Base-by-base conservation (phyloP, 805 yeast genomes). In the Hanseniaspora nectarophila region DNA sequence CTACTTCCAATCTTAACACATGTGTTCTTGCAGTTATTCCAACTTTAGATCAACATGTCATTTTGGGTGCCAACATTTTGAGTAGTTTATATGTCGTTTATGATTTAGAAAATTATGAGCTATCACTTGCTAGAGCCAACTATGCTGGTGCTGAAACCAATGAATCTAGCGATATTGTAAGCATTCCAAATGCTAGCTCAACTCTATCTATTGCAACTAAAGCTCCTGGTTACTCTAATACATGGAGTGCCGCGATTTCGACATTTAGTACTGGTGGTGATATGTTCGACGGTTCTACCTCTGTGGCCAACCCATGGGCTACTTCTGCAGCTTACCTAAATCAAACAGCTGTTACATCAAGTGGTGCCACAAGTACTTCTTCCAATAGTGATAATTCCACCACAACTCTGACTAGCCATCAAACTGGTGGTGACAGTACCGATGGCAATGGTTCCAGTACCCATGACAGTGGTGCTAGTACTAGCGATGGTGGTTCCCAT, bases 41-140 rank as follows among this genome's bases (percentile, higher is more conserved):
- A 0, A 45, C 31, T 18, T 56, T 65, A 29, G 54, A 61, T 3
- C 54, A 54, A n/a, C 43, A 29, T 23, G 33, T 44, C n/a, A 70
- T 71, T 10, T 62, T 75, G 15, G 82, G 82, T 47, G 80, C 76
- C 60, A 67, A 73, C 10, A 74, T 77, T 61, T 60, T 77, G 51
- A 67, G 75, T 56, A 61, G 70, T 26, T 75, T 75, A 1, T 77
- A 77, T 55, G 66, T 74, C 38, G 80, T 75, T 43, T 77, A 70
- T 51, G 80, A 77, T 61, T 58, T 76, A 47, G 76, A 70, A 33
- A 64, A 64, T 29, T 56, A 62, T 29, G 66, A 68, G 51, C 54
- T 73, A 15, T 69, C 69, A 1, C 39, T 74, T 32, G 78, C 76
- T 5, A 73, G 69, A 53, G 76, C 67, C 2, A 64, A 63, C 46